A percentile compares a stretch with the other conserved stretches of the same genome.
Evolutionary conservation across 192 early-diverging fungal genomes (phyloP).

Genomic region (Backusella tuberculispora): DNA sequence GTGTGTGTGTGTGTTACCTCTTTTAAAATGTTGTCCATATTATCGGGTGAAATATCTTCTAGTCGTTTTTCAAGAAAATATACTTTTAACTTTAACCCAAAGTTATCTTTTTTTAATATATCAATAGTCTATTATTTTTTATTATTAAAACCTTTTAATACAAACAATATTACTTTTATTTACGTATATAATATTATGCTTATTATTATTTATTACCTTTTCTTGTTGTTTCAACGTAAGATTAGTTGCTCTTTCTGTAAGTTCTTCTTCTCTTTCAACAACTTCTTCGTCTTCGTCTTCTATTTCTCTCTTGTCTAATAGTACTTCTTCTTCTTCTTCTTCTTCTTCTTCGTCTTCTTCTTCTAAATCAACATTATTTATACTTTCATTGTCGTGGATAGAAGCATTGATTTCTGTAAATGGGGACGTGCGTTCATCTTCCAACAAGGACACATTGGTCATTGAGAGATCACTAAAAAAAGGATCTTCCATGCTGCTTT

Average conservation of each 20-base stretch:
- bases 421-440: neutral
- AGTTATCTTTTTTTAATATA: slow-evolving; percentile 57
- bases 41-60: slow-evolving; percentile 55
- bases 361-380: neutral
- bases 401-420: slow-evolving; percentile 6
- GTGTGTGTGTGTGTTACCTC: slow-evolving; percentile 44
- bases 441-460: slow-evolving; percentile 21
- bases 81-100: slow-evolving; percentile 56
- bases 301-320: neutral
- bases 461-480: slow-evolving; percentile 12
- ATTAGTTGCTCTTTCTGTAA: slow-evolving; percentile 24
- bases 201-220: slow-evolving; percentile 32
- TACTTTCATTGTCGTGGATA: neutral
- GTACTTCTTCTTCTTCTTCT: neutral
- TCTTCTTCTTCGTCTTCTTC: slow-evolving; percentile 2
- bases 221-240: slow-evolving; percentile 60
- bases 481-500: neutral
- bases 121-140: slow-evolving; percentile 50
- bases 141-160: neutral
- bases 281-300: neutral
- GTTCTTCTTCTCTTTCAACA: neutral
- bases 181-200: neutral
- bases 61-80: slow-evolving; percentile 57
- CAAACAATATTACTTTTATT: neutral
- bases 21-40: slow-evolving; percentile 53